Conservation (phyloP, 2,329 filamentous ascomycete genomes). For the Trichoderma semiorbis region DNA sequence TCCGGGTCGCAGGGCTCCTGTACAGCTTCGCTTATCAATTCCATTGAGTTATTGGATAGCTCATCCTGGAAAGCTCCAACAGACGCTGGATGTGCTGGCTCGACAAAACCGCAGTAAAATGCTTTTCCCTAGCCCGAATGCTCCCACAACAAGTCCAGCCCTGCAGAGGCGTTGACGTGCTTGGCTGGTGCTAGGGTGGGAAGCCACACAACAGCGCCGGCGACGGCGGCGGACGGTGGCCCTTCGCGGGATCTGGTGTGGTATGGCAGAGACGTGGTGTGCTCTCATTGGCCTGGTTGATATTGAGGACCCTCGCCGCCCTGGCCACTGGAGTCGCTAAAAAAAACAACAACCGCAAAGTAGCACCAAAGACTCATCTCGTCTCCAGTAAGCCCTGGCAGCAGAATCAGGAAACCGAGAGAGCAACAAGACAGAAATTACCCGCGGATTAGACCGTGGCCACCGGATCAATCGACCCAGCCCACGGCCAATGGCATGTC, state of each 20-base stretch:
- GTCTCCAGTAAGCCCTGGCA: constrained; percentile 12
- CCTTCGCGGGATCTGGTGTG: constrained; percentile 24
- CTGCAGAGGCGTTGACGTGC: constrained; percentile 17
- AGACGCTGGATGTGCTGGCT: constrained; percentile 19
- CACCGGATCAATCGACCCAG: background rate
- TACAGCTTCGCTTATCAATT: constrained; percentile 15
- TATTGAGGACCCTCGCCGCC: constrained; percentile 21
- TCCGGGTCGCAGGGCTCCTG: constrained; percentile 5
- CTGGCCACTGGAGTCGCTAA: constrained; percentile 17
- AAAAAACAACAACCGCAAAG: constrained; percentile 14
- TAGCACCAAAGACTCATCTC: constrained; percentile 13
- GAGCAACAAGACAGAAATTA: background rate
- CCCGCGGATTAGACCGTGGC: background rate
- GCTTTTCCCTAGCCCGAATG: background rate
- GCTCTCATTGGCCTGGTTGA: constrained; percentile 32
- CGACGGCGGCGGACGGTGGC: constrained; percentile 17
- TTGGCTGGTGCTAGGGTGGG: constrained; percentile 14
- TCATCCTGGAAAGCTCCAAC: constrained; percentile 11
- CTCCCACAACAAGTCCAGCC: constrained; percentile 2
- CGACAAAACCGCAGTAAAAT: constrained; percentile 13
- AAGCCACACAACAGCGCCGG: constrained; percentile 11
- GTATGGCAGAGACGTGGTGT: constrained; percentile 36
- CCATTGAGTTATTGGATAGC: constrained; percentile 13
- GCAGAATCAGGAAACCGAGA: constrained; percentile 12
- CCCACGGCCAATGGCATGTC: background rate